A percentile compares a stretch with the other conserved stretches of the same genome.
These are phyloP conservation scores for Arachis stenosperma DNA, from an alignment of 306 rosid genomes.

Conservation along the genomic window DNA sequence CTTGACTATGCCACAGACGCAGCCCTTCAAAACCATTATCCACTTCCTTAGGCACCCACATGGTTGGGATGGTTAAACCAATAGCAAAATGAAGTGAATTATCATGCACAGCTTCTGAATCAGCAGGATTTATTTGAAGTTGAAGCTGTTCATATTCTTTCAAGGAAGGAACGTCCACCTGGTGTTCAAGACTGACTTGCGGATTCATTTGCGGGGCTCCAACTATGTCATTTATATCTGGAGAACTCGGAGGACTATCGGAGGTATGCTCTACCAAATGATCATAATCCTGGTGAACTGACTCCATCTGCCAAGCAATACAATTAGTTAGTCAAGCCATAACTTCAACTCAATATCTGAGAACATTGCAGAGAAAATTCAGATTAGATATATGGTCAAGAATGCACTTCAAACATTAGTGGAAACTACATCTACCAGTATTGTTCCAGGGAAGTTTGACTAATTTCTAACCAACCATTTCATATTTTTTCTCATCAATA, in stretches of 20 bases:
- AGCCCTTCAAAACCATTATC: slow-evolving; percentile 30
- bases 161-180: slow-evolving; percentile 63
- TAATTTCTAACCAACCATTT: slow-evolving; percentile 21
- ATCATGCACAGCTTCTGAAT: slow-evolving; percentile 40
- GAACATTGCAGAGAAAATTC: slow-evolving; percentile 2
- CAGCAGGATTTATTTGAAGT: slow-evolving; percentile 47
- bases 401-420: slow-evolving; percentile 10
- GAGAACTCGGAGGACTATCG: slow-evolving; percentile 49
- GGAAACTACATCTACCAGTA: slow-evolving; percentile 16
- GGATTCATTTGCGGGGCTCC: slow-evolving; percentile 55
- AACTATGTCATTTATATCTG: slow-evolving; percentile 45
- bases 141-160: slow-evolving; percentile 48
- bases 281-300: slow-evolving; percentile 41
- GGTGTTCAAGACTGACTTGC: slow-evolving; percentile 67
- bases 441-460: slow-evolving; percentile 1
- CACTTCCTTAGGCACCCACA: slow-evolving; percentile 48
- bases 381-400: slow-evolving; percentile 21
- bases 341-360: slow-evolving; percentile 15
- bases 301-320: slow-evolving; percentile 55
- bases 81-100: slow-evolving; percentile 46
- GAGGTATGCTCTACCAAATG: slow-evolving; percentile 46
- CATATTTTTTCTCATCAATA: slow-evolving; percentile 17
- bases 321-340: slow-evolving; percentile 17
- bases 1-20: neutral
- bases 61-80: slow-evolving; percentile 61